Evolutionary conservation across 106 monocot genomes (phyloP).

Genomic region (Alisma plantagoaquatica): DNA sequence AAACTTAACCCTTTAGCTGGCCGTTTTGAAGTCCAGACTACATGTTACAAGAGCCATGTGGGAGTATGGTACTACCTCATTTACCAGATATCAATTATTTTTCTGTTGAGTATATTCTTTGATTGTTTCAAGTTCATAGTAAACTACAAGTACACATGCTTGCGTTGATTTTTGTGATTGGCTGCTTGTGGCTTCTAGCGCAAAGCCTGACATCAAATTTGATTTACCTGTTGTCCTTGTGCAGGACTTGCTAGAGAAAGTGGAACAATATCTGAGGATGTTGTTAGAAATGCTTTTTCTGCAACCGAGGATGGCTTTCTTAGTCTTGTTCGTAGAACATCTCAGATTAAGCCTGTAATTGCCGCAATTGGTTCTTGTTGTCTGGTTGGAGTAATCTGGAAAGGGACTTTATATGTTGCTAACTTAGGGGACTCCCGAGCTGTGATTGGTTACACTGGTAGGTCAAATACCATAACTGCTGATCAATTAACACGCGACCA

Average conservation of each 20-base stretch:
- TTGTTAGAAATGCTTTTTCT: conserved; percentile 54
- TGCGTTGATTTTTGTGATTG: too few species aligned
- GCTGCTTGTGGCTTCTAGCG: background rate
- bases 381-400: conserved; percentile 71
- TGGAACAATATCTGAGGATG: conserved; percentile 55
- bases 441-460: conserved; percentile 49
- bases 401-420: conserved; percentile 62
- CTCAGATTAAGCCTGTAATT: conserved; percentile 41
- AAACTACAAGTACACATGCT: too few species aligned
- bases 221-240: too few species aligned
- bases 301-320: conserved; percentile 77
- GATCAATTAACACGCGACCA: conserved; percentile 65
- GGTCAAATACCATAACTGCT: conserved; percentile 45
- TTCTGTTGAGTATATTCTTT: too few species aligned
- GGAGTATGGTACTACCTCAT: too few species aligned
- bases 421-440: conserved; percentile 87
- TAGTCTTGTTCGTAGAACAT: conserved; percentile 42
- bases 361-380: conserved; percentile 75
- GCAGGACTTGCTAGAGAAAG: conserved; percentile 51
- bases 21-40: too few species aligned
- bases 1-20: too few species aligned
- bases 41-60: too few species aligned
- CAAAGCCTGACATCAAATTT: too few species aligned
- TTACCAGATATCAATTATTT: too few species aligned
- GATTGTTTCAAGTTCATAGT: too few species aligned